These are phyloP conservation scores for Withania somnifera DNA, from an alignment of 305 asterid genomes.

Conservation along the genomic window DNA sequence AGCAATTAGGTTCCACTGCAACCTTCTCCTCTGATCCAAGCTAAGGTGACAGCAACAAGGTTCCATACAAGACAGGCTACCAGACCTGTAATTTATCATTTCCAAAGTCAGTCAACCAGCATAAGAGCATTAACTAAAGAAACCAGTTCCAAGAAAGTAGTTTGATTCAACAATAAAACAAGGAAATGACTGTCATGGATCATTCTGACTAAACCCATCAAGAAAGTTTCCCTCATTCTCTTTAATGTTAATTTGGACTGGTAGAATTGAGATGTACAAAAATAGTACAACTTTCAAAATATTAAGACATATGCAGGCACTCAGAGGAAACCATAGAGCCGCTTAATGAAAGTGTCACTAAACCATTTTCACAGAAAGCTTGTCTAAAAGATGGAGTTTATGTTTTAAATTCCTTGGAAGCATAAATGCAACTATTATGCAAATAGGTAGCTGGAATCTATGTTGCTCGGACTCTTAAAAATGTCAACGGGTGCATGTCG, in stretches of 20 bases:
- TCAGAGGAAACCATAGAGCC: background rate
- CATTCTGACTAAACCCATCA: background rate
- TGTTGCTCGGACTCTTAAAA: too few relatives aligned
- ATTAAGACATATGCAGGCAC: background rate
- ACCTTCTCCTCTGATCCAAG: slow-evolving; percentile 91
- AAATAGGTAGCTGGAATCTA: background rate
- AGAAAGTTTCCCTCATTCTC: background rate
- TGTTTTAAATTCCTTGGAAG: background rate
- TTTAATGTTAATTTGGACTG: background rate
- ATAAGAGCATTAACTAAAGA: background rate
- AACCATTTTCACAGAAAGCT: background rate
- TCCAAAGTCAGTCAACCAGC: slow-evolving; percentile 6
- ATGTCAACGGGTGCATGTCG: too few relatives aligned
- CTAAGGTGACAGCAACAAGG: slow-evolving; percentile 58
- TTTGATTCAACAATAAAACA: background rate
- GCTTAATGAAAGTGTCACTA: background rate
- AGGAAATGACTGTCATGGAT: background rate
- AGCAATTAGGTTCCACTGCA: slow-evolving; percentile 16
- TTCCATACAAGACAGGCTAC: slow-evolving; percentile 69
- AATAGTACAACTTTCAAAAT: background rate
- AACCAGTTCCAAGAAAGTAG: background rate
- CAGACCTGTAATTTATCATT: slow-evolving; percentile 46
- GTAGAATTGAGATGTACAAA: background rate
- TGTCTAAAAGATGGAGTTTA: background rate
- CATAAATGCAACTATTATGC: background rate